Base-by-base conservation (phyloP, 257 asterid genomes). In the Primulina huaijiensis region DNA sequence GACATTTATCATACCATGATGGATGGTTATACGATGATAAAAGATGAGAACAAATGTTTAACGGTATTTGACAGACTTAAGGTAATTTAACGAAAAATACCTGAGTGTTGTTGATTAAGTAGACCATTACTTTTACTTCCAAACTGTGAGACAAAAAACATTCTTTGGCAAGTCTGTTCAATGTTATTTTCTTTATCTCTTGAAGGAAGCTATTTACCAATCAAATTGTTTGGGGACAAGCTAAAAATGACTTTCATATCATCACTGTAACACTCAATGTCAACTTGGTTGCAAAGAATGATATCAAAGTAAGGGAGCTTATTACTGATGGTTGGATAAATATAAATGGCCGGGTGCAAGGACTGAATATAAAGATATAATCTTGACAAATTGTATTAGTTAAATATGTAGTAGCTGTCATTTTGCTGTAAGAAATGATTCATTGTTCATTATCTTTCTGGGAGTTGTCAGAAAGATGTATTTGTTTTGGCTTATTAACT, bases 1-100 rank as follows among this genome's bases (percentile, higher is more conserved):
- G 95, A 85, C 82, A 89, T 94, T 71, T 91, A 91, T 77, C 99
- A 94, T 81, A 90, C 90, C 57, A 91, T 94, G 99, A 89, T 94
- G 97, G 99, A 94, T 80, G 99, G 99, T 31, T 93, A 93, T 85
- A 87, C 95, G 69, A 89, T 84, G 87, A 77, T 72, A 52, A 84
- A 76, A 61, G 78, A 91, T 72, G 96, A 89, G 72, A 89, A 86
- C 29, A 94, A 88, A 81, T 94, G 99, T 74, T 79, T 94, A 59
- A 65, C 85, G 81, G 95, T 94, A 64, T 94, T 86, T 71, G 88
- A 83, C 72, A 89, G 97, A 81, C 86, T 94, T 30, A 83, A 86
- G 96, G 98, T 86, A 80, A 72, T 69, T 76, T 35, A 68, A 14
- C 69, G 8, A 63, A 12, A 65, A 33, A 70, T 71, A 27, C 65